Conservation (phyloP, 2,329 filamentous ascomycete species). For the Fusarium graminum region DNA sequence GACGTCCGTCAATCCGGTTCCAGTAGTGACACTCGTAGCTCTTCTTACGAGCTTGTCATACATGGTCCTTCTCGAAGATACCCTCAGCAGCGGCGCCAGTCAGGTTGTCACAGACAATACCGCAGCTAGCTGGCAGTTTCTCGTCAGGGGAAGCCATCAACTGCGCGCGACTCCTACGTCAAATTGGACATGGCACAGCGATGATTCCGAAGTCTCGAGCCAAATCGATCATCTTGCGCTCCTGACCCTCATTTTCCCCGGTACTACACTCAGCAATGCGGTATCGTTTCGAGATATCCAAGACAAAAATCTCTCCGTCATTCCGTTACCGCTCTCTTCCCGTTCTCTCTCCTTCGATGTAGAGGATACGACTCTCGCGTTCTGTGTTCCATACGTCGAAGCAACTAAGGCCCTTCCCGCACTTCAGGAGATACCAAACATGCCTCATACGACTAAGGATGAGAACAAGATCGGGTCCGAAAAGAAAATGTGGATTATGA, state of each 20-base stretch:
- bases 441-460: slow-evolving; percentile 65
- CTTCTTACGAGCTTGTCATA: slow-evolving; percentile 95
- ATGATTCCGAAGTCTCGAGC: slow-evolving; percentile 69
- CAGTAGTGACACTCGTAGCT: too few species aligned
- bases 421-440: slow-evolving; percentile 85
- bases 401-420: slow-evolving; percentile 80
- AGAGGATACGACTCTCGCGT: slow-evolving; percentile 87
- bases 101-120: slow-evolving; percentile 70
- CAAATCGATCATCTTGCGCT: slow-evolving; percentile 86
- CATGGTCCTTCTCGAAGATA: slow-evolving; percentile 90
- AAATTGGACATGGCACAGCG: slow-evolving; percentile 86
- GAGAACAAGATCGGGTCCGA: slow-evolving; percentile 71
- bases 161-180: slow-evolving; percentile 81
- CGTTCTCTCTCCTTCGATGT: slow-evolving; percentile 86
- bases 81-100: slow-evolving; percentile 72
- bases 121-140: slow-evolving; percentile 82
- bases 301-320: slow-evolving; percentile 80
- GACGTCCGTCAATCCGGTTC: too few species aligned
- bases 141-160: slow-evolving; percentile 83
- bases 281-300: slow-evolving; percentile 74
- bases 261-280: slow-evolving; percentile 78
- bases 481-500: slow-evolving; percentile 96
- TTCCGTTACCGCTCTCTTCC: slow-evolving; percentile 83
- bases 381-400: slow-evolving; percentile 80
- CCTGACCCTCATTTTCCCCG: slow-evolving; percentile 90